These are phyloP conservation scores for Zygoascus sp. DNA, from an alignment of 1,139 yeast genomes.

Conservation along the genomic window DNA sequence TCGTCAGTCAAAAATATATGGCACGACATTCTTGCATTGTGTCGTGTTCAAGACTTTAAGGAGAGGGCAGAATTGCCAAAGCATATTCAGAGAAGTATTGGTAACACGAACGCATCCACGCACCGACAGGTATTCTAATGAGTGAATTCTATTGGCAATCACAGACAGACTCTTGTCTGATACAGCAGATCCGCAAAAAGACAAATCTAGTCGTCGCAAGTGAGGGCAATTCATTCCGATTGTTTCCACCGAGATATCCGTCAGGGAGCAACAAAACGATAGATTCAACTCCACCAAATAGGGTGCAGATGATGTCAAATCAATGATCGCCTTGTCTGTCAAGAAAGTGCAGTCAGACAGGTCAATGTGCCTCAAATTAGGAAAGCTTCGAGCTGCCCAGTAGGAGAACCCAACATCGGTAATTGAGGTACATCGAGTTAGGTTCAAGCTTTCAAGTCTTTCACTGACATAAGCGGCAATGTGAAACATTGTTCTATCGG, in stretches of 20 bases:
- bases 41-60: conserved; percentile 55
- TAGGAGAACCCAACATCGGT: conserved; percentile 68
- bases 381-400: conserved; percentile 56
- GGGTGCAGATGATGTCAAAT: conserved; percentile 59
- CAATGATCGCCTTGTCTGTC: conserved; percentile 59
- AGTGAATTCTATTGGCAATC: conserved; percentile 51
- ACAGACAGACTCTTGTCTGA: conserved; percentile 64
- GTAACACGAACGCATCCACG: conserved; percentile 75
- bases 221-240: conserved; percentile 60
- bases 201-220: conserved; percentile 50
- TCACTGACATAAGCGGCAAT: conserved; percentile 55
- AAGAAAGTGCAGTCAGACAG: conserved; percentile 70
- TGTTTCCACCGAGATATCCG: conserved; percentile 64
- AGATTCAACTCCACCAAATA: conserved; percentile 53
- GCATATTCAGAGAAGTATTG: conserved; percentile 65
- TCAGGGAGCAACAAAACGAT: conserved; percentile 70
- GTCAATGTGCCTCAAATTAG: conserved; percentile 48
- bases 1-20: background rate
- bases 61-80: conserved; percentile 52
- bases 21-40: conserved; percentile 55
- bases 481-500: conserved; percentile 63
- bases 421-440: conserved; percentile 72
- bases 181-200: conserved; percentile 77
- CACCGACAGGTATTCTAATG: conserved; percentile 47
- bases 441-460: conserved; percentile 52